These are phyloP conservation scores for Cairneyella variabilis DNA, from an alignment of 495 filamentous ascomycete genomes.

Conservation along the genomic window DNA sequence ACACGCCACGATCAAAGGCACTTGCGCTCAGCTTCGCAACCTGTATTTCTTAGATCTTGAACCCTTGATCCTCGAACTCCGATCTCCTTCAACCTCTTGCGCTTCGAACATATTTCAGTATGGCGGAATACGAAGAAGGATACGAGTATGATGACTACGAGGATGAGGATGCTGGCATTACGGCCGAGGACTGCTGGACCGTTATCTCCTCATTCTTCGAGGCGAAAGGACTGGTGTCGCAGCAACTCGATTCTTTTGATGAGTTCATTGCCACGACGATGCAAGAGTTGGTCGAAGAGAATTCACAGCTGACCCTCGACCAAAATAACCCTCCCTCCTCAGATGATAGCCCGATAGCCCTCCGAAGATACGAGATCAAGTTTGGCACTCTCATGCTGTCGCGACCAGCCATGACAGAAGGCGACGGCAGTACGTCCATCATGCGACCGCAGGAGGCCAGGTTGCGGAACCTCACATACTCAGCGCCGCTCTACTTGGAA, in stretches of 20 bases:
- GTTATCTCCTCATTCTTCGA: constrained; percentile 98
- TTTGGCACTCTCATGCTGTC: constrained; percentile 83
- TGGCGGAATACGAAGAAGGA: constrained; percentile 29
- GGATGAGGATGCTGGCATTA: constrained; percentile 70
- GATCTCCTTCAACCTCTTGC: not conserved
- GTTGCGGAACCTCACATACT: constrained; percentile 91
- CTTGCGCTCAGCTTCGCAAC: no score
- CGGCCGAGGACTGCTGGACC: constrained; percentile 94
- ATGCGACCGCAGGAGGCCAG: constrained; percentile 91
- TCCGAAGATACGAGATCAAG: constrained; percentile 89
- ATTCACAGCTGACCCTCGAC: constrained; percentile 81
- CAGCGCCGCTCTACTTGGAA: constrained; percentile 80
- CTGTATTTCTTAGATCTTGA: no score
- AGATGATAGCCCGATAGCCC: constrained; percentile 71
- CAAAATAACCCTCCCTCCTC: constrained; percentile 70
- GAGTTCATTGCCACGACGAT: constrained; percentile 91
- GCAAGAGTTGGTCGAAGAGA: constrained; percentile 87
- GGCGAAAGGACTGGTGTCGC: constrained; percentile 88
- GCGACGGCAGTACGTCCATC: constrained; percentile 76
- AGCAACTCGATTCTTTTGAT: constrained; percentile 97
- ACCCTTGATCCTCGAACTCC: not conserved
- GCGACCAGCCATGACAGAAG: constrained; percentile 83
- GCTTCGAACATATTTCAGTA: constrained; percentile 11
- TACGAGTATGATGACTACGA: constrained; percentile 43
- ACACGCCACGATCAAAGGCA: no score